phyloP scores from a whole-genome alignment of 2,329 filamentous ascomycete species.

The Botryotinia globosa region DNA sequence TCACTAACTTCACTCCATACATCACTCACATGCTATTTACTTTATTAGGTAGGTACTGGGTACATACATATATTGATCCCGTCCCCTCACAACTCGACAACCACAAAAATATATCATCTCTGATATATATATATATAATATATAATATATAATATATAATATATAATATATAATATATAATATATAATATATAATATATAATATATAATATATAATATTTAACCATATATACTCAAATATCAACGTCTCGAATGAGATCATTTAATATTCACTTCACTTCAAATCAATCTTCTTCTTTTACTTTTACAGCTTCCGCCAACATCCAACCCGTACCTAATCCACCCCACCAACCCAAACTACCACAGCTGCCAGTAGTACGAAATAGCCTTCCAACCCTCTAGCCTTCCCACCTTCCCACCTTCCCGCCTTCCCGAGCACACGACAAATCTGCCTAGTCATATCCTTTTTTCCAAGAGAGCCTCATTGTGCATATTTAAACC shows the following conservation, averaged over 20 bases:
- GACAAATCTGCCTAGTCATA: conserved; percentile 9
- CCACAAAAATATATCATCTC: not conserved
- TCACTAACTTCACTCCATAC: not conserved
- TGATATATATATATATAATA: too few relatives aligned
- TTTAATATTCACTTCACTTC: not conserved
- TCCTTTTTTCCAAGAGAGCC: not conserved
- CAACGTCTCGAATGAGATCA: not conserved
- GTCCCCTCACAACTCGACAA: not conserved
- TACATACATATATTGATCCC: not conserved
- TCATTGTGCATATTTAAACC: not conserved
- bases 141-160: too few relatives aligned
- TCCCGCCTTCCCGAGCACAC: conserved; percentile 14
- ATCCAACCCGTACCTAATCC: not conserved
- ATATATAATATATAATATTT: too few relatives aligned
- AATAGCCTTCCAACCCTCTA: not conserved
- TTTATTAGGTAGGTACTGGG: too few relatives aligned
- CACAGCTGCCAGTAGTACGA: conserved; percentile 1
- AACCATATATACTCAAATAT: not conserved
- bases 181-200: too few relatives aligned
- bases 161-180: too few relatives aligned
- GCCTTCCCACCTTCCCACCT: not conserved
- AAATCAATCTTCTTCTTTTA: not conserved
- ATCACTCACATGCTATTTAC: not conserved
- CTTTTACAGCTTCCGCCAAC: not conserved
- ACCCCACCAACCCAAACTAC: conserved; percentile 1